Percentiles rank a stretch among this genome's conserved stretches.
These are phyloP conservation scores for Globisporangium nunn DNA, from an alignment of 352 stramenopile species.

Conservation along the genomic window DNA sequence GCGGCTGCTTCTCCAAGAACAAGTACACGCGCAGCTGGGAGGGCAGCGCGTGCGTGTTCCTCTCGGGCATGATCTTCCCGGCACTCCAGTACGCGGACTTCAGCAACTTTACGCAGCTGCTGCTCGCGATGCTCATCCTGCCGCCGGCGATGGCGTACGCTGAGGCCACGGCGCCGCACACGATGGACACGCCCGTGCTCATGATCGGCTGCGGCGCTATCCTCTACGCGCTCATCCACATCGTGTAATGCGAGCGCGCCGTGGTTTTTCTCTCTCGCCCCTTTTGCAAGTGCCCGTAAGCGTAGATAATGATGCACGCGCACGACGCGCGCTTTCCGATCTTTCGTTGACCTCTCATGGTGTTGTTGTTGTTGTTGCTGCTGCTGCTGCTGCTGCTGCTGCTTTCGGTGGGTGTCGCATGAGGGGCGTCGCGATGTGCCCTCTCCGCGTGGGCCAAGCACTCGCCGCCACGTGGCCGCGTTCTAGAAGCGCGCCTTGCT, in stretches of 20 bases:
- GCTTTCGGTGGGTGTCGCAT: too few relatives aligned
- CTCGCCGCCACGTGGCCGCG: too few relatives aligned
- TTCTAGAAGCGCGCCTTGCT: too few relatives aligned
- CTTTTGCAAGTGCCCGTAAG: too few relatives aligned
- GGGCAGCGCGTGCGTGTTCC: slow-evolving; percentile 70
- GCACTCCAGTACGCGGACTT: slow-evolving; percentile 63
- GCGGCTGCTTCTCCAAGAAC: slow-evolving; percentile 73
- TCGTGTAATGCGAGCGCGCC: slow-evolving; percentile 5
- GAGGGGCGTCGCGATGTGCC: too few relatives aligned
- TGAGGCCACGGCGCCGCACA: slow-evolving; percentile 75
- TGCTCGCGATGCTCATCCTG: slow-evolving; percentile 71
- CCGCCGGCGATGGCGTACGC: slow-evolving; percentile 79
- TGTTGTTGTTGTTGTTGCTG: too few relatives aligned
- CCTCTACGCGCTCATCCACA: slow-evolving; percentile 54
- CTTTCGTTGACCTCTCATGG: too few relatives aligned
- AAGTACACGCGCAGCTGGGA: slow-evolving; percentile 85
- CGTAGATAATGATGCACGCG: too few relatives aligned
- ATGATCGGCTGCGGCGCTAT: slow-evolving; percentile 74
- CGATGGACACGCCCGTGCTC: slow-evolving; percentile 80
- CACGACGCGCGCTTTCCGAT: too few relatives aligned
- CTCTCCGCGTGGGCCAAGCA: too few relatives aligned
- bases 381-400: too few relatives aligned
- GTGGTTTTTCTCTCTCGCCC: too few relatives aligned
- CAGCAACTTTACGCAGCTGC: slow-evolving; percentile 68
- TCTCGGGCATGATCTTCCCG: slow-evolving; percentile 64